Conservation (phyloP, 805 yeast species). For the Candida pseudoglaebosa region DNA sequence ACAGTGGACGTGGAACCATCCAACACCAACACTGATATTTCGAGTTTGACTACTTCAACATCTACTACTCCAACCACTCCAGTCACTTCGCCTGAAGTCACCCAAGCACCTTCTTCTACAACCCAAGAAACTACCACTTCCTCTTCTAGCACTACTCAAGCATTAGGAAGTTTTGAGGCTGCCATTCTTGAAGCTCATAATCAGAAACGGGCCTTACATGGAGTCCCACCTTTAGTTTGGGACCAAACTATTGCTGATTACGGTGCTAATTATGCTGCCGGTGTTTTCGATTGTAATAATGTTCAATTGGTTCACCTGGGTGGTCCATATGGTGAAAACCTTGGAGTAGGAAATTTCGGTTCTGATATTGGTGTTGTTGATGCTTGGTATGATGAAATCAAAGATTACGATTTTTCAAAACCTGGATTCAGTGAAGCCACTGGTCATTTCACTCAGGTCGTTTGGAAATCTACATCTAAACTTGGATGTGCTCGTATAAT, state of each 20-base stretch:
- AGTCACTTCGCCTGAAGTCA: no score
- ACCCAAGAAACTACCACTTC: conserved; percentile 11
- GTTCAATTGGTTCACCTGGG: conserved; percentile 62
- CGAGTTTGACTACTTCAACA: conserved; percentile 5
- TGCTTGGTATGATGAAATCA: conserved; percentile 72
- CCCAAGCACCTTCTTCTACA: no score
- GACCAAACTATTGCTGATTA: conserved; percentile 28
- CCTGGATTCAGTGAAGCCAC: conserved; percentile 52
- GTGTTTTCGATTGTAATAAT: conserved; percentile 48
- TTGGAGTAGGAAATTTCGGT: conserved; percentile 64
- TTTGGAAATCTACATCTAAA: conserved; percentile 60
- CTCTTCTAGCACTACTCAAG: conserved; percentile 14
- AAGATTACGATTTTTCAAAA: conserved; percentile 46
- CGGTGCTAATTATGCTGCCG: conserved; percentile 48
- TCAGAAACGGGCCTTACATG: conserved; percentile 33
- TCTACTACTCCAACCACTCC: conserved; percentile 12
- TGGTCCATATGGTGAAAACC: conserved; percentile 72
- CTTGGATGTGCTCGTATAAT: conserved; percentile 63
- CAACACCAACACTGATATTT: conserved; percentile 6
- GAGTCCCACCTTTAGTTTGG: conserved; percentile 30
- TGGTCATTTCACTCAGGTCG: conserved; percentile 77
- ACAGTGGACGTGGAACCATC: not conserved
- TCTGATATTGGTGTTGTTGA: conserved; percentile 56
- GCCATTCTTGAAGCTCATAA: conserved; percentile 35
- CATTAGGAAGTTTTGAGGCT: conserved; percentile 18